Evolutionary conservation across 2,329 filamentous ascomycete genomes (phyloP), one percentile per base, ranked within the genome.

Genomic region (Tolypocladium paradoxum): DNA sequence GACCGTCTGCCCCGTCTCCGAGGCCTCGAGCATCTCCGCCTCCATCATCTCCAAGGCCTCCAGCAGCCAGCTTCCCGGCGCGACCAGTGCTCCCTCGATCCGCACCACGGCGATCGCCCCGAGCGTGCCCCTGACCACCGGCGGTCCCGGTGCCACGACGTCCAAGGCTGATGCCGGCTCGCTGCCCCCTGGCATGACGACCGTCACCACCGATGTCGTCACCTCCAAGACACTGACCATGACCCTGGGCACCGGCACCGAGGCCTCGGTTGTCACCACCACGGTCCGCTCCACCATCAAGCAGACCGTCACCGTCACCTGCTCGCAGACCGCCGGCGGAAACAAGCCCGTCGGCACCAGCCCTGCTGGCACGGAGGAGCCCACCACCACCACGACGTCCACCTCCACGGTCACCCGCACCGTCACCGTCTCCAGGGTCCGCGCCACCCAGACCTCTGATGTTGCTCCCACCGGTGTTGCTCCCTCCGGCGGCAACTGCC

Each of bases 1-100:
- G 56, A 70, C 67, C 35, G 67, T 77, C 59, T 77, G 75, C 70
- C 74, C 76, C 57, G 68, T 76, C 55, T 57, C 67, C 33, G 71
- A 73, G 48, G 72, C 69, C 33, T 61, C 61, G 49, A 64, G 64
- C 55, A 70, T 74, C 65, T 70, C 71, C 29, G 69, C 71, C 34
- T 67, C 70, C 35, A 53, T 75, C 58, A 62, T 74, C 45, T 58
- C 60, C 8, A 54, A 66, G 54, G 66, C 69, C 54, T 60, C 67
- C 50, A 64, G 69, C 54, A 70, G 66, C 57, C 61, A 64, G 49
- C 64, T 70, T 57, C 65, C 64, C 54, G 73, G 71, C 59, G 64
- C 66, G 50, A 72, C 70, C 52, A 61, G 73, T 22, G 54, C 56
- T 14, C 34, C 52, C n/a, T 22, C 47, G 18, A 29, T 36, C 16